phyloP scores from a whole-genome alignment of 2,329 filamentous ascomycete species.

The Talaromyces sp. region DNA sequence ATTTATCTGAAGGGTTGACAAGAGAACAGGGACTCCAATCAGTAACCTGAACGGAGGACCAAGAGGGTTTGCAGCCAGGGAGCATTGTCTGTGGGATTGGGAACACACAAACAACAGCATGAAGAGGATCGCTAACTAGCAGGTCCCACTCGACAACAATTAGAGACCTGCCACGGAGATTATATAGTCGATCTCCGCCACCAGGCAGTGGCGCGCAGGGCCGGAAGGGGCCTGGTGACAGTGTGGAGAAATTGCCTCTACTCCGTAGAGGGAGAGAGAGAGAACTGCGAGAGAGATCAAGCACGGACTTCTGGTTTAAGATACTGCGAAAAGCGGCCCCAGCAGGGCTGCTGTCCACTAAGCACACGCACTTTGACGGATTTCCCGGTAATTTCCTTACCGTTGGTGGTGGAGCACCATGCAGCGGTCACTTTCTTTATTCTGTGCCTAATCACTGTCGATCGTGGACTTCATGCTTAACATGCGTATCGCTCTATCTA shows the following conservation, averaged over 20 bases:
- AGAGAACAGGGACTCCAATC: constrained; percentile 8
- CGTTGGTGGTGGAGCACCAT: constrained; percentile 5
- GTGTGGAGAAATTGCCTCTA: constrained; percentile 15
- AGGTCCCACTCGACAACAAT: constrained; percentile 8
- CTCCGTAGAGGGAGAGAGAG: neutral
- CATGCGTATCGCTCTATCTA: neutral
- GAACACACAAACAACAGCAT: constrained; percentile 3
- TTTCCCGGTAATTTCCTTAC: constrained; percentile 8
- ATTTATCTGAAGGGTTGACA: neutral
- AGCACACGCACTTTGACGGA: constrained; percentile 13
- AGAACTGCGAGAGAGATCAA: neutral
- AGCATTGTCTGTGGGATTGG: constrained; percentile 15
- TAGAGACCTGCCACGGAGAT: constrained; percentile 16
- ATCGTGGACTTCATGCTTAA: neutral
- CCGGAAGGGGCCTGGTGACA: constrained; percentile 5
- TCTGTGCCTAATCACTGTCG: neutral
- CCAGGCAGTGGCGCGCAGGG: constrained; percentile 12
- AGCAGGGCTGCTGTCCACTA: constrained; percentile 12
- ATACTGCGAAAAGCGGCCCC: constrained; percentile 3
- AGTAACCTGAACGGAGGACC: constrained; percentile 10
- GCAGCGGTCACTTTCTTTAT: constrained; percentile 2
- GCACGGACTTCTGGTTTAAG: constrained; percentile 2
- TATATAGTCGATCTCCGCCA: constrained; percentile 17
- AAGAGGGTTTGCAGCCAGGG: constrained; percentile 14
- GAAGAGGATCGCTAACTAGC: constrained; percentile 5